Base-by-base conservation (phyloP, 768 basidiomycete species). In the Pluteus cervinus region DNA sequence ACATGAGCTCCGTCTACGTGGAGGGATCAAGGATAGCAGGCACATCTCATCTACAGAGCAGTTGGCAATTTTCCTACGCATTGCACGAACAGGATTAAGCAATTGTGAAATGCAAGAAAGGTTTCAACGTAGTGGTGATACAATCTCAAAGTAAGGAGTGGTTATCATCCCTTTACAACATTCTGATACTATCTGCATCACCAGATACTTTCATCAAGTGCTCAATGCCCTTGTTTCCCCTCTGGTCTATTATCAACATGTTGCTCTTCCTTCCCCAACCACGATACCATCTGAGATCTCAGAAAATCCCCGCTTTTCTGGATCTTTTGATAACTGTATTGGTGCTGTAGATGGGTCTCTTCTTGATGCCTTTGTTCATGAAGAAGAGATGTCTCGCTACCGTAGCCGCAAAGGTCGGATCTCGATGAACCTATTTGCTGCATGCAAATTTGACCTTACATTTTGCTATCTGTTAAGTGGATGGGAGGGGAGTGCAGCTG, bases 401-500 rank as follows among this genome's bases (percentile, higher is more conserved):
- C 44, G 46, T 1, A 54, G 58, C 41, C 43, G 49, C 4, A 65
- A 66, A 40, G 64, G 64, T 11, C 32, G 43, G 8, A 38, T 69
- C 4, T 52, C 63, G 0, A 63, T 63, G 29, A 71, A 71, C 39
- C 48, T 46, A 10, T 52, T 71, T 7, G 62, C 63, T 12, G 51
- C 39, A 2, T 63, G 57, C 9, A 45, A 46, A 1, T 68, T 67
- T 34, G 35, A 51, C 23, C 34, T 68, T 18, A 24, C 36, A 2
- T 69, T 71, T 33, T 45, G 49, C 5, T 71, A 68, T 44, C 28
- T 65, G 4, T 41, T 63, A 3, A 58, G 52, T 38, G 63, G 66
- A 1, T 69, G 61, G 58, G 67, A 72, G 28, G 68, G 67, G 0
- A 59, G 55, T 24, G 52, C 53, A 4, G 49, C 64, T 3, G 63